A percentile compares a stretch with the other conserved stretches of the same genome.
phyloP scores from a whole-genome alignment of 2,329 filamentous ascomycete genomes.

The Aspergillus chevalieri region DNA sequence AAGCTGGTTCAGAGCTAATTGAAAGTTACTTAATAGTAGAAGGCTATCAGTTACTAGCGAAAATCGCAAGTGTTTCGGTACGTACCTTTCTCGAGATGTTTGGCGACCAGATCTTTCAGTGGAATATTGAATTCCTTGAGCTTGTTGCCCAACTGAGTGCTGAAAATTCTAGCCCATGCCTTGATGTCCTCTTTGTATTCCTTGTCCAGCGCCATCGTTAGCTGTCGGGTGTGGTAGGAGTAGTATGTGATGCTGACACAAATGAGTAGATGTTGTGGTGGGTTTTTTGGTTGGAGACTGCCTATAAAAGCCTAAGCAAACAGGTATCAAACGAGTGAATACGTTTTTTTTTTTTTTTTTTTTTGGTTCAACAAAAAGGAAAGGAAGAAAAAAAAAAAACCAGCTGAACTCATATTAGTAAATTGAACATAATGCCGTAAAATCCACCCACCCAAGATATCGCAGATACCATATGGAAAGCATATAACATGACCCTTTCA shows the following conservation, averaged over 20 bases:
- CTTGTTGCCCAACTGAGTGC: not conserved
- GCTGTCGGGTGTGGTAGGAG: not conserved
- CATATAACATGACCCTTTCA: not conserved
- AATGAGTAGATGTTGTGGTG: too few relatives aligned
- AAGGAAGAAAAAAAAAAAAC: too few relatives aligned
- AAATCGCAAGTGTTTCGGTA: not conserved
- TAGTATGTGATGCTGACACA: too few relatives aligned
- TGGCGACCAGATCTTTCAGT: not conserved
- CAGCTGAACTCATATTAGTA: too few relatives aligned
- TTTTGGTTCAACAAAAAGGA: too few relatives aligned
- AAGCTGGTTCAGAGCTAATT: not conserved
- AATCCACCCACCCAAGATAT: not conserved
- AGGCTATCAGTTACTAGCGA: not conserved
- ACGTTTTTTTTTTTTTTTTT: too few relatives aligned
- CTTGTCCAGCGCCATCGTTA: not conserved
- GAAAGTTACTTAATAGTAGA: not conserved
- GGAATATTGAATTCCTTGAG: not conserved
- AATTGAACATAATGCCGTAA: too few relatives aligned
- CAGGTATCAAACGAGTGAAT: too few relatives aligned
- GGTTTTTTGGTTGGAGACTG: too few relatives aligned
- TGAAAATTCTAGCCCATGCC: not conserved
- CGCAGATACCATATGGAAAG: not conserved
- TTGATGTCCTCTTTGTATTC: not conserved
- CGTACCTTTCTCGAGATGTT: not conserved
- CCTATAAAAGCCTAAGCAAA: too few relatives aligned